Evolutionary conservation across 23 red algal species (phyloP), one percentile per base, ranked within the genome.

Genomic region (Cyanidium caldarium): DNA sequence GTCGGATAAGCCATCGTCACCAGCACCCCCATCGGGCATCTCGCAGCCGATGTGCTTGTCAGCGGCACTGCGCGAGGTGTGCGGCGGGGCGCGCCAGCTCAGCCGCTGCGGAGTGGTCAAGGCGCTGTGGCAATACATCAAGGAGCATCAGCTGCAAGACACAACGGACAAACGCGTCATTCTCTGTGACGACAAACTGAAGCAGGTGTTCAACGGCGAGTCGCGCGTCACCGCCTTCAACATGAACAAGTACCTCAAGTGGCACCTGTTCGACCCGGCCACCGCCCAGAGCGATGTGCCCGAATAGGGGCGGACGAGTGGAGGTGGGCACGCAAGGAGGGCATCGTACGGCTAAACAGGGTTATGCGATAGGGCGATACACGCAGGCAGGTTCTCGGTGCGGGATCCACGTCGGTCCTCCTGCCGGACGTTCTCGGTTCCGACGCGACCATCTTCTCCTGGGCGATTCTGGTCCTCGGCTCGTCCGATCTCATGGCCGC

Each of bases 111-210:
- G 86, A 41, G 89, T 94, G 33, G 67, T 94, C 2, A 77, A 79
- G 37, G 72, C 72, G 33, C 57, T 94, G 41, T 94, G 89, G 89
- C 57, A 66, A 20, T 86, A 94, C 41, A 94, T 94, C 57, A 74
- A 85, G 17, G 72, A 65, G 37, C 76, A 85, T 35, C 1, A 80
- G 36, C 72, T 94, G 25, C 73, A 94, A 65, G 84, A 94, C 37
- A 76, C 89, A 13, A 75, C 78, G 42, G 75, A 94, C 36, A 65
- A 80, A 29, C 68, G 77, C 37, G 44, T 35, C 13, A 94, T 94
- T 33, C 20, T 78, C 20, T 94, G 89, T 58, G 89, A 94, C 66
- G 89, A 65, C 43, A 84, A 84, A 69, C 72, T 94, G 28, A 77
- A 72, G 41, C 67, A 66, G 31, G 68, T 94, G 12, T 94, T 86